phyloP scores from a whole-genome alignment of 73 alveolate species.

The Tetrahymena borealis region DNA sequence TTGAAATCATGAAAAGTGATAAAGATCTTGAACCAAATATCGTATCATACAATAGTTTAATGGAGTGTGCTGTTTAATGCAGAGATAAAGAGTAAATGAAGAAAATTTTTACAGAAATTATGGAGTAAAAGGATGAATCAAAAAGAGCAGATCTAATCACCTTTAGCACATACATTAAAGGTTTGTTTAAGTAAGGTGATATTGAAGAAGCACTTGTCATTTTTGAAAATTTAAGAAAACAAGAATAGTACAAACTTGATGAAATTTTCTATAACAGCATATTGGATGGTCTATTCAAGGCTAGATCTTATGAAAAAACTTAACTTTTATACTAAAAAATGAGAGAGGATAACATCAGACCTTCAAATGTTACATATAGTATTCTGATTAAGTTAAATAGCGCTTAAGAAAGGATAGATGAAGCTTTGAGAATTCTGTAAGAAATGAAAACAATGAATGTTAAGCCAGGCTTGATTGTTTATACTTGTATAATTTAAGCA shows the following conservation, averaged over 20 bases:
- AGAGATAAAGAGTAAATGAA: background rate
- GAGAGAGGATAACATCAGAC: background rate
- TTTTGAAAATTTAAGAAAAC: background rate
- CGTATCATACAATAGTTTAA: background rate
- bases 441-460: constrained; percentile 72
- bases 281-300: background rate
- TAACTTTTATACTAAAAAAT: background rate
- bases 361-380: background rate
- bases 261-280: background rate
- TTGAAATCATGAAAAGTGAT: background rate
- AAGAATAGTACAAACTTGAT: background rate
- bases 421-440: constrained; percentile 66
- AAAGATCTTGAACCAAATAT: background rate
- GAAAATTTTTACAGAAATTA: background rate
- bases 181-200: background rate
- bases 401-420: constrained; percentile 45
- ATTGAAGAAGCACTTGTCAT: background rate
- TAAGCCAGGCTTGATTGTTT: constrained; percentile 76
- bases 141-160: background rate
- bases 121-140: background rate
- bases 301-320: background rate
- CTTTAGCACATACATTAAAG: background rate
- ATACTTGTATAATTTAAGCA: constrained; percentile 83
- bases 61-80: background rate
- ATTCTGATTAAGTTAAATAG: background rate